Base-by-base conservation (phyloP, 108 stramenopile species). In the Conticribra guillardii region DNA sequence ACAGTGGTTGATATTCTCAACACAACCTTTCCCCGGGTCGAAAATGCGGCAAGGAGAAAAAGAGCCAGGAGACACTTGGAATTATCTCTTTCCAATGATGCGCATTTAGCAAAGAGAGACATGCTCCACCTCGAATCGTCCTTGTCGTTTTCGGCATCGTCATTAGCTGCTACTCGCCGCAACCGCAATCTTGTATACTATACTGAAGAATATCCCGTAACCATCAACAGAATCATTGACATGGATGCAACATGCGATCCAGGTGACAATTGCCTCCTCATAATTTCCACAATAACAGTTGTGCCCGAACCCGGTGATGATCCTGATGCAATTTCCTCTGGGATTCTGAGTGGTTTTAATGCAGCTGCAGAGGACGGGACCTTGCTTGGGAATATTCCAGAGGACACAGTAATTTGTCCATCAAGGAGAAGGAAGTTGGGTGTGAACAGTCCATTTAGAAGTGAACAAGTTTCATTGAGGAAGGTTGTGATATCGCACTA, bases 251-350 rank as follows among this genome's bases (percentile, higher is more conserved):
- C 54, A 23, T 78, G 76, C 47, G 54, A 30, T 17, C 11, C 23
- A 3, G 76, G 64, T 19, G 37, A 49, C n/a, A 78, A 62, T 46
- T 78, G 76, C 47, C 69, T 78, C 44, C 55, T 78, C 54, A 65
- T 78, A 24, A 48, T 70, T 21, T 65, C 83, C 1, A 73, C 61
- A 2, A 74, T 78, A 15, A 83, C 79, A 18, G 79, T 83, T 15
- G 23, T 85, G 14, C 37, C 84, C 58, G 82, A 86, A 67, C 65
- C 79, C 9, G 82, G 84, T 7, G 88, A 89, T 66, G 76, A 82
- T 47, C 58, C 61, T 32, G 45, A 54, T 14, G 65, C 23, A 41
- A 80, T 89, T 0, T 63, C 48, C 46, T 41, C 69, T 4, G 69
- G 44, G 19, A 29, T 89, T 18, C 19, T 71, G 21, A 48, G 48